Percentiles rank a stretch among this genome's conserved stretches.
phyloP scores from a whole-genome alignment of 2,329 filamentous ascomycete genomes.

The Iodosphaeria phyllophila region DNA sequence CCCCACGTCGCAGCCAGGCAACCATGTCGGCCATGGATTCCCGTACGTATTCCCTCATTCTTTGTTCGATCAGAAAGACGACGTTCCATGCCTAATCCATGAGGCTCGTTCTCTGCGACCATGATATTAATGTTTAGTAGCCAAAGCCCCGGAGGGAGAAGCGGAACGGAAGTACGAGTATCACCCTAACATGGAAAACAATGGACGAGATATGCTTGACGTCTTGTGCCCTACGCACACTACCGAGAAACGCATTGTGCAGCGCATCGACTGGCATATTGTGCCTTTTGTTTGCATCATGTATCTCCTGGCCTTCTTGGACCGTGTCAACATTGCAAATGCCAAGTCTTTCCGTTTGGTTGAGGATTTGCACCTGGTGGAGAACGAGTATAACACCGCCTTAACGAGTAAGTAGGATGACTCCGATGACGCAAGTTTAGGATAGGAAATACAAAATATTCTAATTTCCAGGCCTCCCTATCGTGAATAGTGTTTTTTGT shows the following conservation, averaged over 20 bases:
- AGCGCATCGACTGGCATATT: slow-evolving; percentile 52
- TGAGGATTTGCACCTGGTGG: slow-evolving; percentile 40
- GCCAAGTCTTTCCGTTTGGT: slow-evolving; percentile 48
- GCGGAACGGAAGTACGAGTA: too few relatives aligned
- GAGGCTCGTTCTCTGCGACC: too few relatives aligned
- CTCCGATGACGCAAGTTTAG: slow-evolving; percentile 3
- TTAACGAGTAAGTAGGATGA: slow-evolving; percentile 1
- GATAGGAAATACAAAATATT: background rate
- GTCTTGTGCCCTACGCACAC: slow-evolving; percentile 30
- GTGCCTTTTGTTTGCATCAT: slow-evolving; percentile 56
- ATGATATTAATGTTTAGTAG: too few relatives aligned
- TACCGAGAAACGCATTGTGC: slow-evolving; percentile 45
- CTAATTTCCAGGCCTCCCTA: slow-evolving; percentile 5
- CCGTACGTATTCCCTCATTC: too few relatives aligned
- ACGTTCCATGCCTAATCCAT: too few relatives aligned
- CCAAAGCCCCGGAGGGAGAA: too few relatives aligned
- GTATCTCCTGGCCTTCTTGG: slow-evolving; percentile 17
- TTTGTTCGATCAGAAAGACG: too few relatives aligned
- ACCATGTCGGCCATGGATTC: too few relatives aligned
- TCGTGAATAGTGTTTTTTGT: slow-evolving; percentile 66
- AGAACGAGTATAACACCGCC: slow-evolving; percentile 50
- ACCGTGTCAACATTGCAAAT: slow-evolving; percentile 66
- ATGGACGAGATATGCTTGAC: slow-evolving; percentile 13
- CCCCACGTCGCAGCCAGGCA: too few relatives aligned
- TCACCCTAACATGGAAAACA: too few relatives aligned